Evolutionary conservation across 495 filamentous ascomycete species (phyloP).

Genomic region (Aspergillus baeticus): DNA sequence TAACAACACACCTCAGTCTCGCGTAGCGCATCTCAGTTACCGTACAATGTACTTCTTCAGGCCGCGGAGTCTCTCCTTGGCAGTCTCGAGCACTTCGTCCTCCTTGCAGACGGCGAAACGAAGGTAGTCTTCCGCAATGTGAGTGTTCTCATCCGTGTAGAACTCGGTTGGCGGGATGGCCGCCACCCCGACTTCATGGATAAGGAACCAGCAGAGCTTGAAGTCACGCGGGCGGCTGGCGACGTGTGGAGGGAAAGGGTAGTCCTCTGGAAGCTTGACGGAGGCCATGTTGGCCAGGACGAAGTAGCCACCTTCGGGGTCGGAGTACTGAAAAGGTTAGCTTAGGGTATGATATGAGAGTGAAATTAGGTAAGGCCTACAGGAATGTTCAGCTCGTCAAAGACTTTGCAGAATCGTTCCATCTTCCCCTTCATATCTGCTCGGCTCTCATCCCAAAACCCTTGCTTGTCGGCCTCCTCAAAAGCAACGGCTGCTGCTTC

Average conservation of each 20-base stretch:
- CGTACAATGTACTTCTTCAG: slow-evolving; percentile 74
- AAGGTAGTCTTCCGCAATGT: slow-evolving; percentile 88
- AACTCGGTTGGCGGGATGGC: slow-evolving; percentile 97
- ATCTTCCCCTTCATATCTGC: slow-evolving; percentile 90
- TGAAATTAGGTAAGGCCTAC: slow-evolving; percentile 32
- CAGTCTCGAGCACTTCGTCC: slow-evolving; percentile 82
- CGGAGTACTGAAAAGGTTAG: slow-evolving; percentile 57
- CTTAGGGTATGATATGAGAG: neutral
- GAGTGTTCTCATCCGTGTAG: slow-evolving; percentile 78
- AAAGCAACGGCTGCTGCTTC: slow-evolving; percentile 96
- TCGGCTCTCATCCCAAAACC: slow-evolving; percentile 87
- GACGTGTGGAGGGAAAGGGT: slow-evolving; percentile 87
- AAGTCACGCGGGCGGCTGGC: slow-evolving; percentile 85
- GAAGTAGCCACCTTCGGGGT: slow-evolving; percentile 95
- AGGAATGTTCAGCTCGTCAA: slow-evolving; percentile 83
- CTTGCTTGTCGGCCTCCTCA: slow-evolving; percentile 77
- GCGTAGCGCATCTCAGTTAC: slow-evolving; percentile 14
- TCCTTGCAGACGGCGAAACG: slow-evolving; percentile 97
- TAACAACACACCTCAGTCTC: neutral
- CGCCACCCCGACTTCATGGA: slow-evolving; percentile 92
- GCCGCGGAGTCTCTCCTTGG: slow-evolving; percentile 83
- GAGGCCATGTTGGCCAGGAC: slow-evolving; percentile 88
- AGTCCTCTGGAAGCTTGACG: slow-evolving; percentile 76
- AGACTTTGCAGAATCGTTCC: slow-evolving; percentile 79
- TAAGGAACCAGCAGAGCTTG: slow-evolving; percentile 91